Evolutionary conservation across 2,329 filamentous ascomycete species (phyloP), one percentile per base, ranked within the genome.

Genomic region (Ceratocystis huliohia): DNA sequence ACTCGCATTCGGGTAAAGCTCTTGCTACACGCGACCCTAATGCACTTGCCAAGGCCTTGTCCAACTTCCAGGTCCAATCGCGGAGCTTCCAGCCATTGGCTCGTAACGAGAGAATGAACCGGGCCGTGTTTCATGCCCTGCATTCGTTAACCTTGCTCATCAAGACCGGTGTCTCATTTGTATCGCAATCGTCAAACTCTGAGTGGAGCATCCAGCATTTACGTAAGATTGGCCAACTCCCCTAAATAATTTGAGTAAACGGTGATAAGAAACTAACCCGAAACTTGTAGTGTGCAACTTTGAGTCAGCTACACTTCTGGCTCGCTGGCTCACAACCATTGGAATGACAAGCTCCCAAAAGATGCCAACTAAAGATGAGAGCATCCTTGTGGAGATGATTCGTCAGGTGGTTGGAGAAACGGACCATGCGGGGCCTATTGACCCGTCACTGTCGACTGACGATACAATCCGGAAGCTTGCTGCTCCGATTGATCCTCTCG

Each of bases 61-160:
- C 66, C 2, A 68, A 65, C 28, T 68, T 48, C 30, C 66, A 68
- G 17, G 48, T 37, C 2, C 63, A 65, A 2, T 61, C 66, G 1
- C 59, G 48, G 10, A 63, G 22, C 17, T 68, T 66, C 10, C 53
- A 61, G 0, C 76, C 82, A 30, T 78, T 87, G 10, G 78, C 82
- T 22, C 79, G 86, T 64, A 85, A 81, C 65, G 76, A 81, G 22
- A 81, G 83, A 41, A 78, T 88, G 28, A 84, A 83, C 44, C 78
- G 84, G 59, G 86, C 86, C 0, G 81, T 88, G 0, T 80, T 87
- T 33, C 86, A 89, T 70, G 84, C 85, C 1, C 83, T 86, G 33
- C 86, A 88, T 71, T 85, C 86, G 0, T 75, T 89, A 45, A 86
- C 84, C 2, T 84, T 88, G 77, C 76, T 86, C 28, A 83, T 87